Evolutionary conservation across 176 grass and related monocot genomes (phyloP).

Genomic region (Rhynchospora pubera): DNA sequence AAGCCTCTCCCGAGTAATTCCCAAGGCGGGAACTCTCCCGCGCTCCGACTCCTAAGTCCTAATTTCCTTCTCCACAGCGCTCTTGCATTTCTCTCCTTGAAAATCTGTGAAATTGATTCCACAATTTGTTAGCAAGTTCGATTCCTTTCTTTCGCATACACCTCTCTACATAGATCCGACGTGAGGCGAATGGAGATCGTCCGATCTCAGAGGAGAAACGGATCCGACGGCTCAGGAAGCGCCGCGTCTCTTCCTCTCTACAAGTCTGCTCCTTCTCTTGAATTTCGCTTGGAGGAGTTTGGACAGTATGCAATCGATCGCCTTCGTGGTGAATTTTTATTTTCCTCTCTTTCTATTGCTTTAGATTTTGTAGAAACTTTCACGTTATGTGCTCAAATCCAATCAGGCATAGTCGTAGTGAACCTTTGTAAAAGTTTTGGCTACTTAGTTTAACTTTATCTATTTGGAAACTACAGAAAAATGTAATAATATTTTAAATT

Average conservation of each 20-base stretch:
- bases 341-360: background rate
- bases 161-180: background rate
- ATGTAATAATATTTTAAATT: too few species aligned
- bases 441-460: too few species aligned
- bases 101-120: background rate
- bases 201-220: conserved; percentile 51
- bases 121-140: background rate
- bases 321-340: conserved; percentile 48
- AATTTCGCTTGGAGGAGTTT: conserved; percentile 90
- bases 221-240: background rate
- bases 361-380: background rate
- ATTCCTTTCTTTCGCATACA: background rate
- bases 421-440: too few species aligned
- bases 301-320: conserved; percentile 89
- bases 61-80: background rate
- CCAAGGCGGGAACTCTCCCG: conserved; percentile 15
- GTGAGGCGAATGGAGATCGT: conserved; percentile 67
- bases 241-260: conserved; percentile 49
- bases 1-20: background rate
- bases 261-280: conserved; percentile 58
- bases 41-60: background rate
- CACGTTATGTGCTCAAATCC: background rate
- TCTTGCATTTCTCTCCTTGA: background rate
- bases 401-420: too few species aligned
- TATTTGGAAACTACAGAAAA: too few species aligned